Conservation (phyloP, 2,329 filamentous ascomycete genomes). For the Apiospora saccharicola region DNA sequence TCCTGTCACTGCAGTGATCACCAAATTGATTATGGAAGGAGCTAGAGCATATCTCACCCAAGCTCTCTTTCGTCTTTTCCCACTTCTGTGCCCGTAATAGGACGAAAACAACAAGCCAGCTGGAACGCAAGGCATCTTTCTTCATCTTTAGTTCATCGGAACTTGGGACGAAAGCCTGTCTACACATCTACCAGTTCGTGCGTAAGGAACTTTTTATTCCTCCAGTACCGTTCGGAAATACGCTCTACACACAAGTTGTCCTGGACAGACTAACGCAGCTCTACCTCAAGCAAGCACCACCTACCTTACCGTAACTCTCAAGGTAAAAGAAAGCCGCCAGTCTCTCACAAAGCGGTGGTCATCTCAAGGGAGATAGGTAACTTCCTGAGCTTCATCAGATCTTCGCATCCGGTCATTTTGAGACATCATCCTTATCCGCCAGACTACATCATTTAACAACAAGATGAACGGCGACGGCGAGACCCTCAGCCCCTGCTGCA, state of each 20-base stretch:
- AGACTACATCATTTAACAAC: neutral
- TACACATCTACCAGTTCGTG: neutral
- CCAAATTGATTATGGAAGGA: neutral
- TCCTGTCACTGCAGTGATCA: neutral
- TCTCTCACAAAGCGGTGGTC: neutral
- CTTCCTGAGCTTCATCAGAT: neutral
- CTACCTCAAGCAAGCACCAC: neutral
- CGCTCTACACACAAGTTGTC: neutral
- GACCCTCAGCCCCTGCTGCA: conserved; percentile 21
- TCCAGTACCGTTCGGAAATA: neutral
- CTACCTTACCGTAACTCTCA: neutral
- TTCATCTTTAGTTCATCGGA: neutral
- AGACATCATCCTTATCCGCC: neutral
- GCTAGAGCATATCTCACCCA: neutral
- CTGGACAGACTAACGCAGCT: neutral
- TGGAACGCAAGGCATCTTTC: neutral
- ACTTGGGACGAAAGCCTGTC: neutral
- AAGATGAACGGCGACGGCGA: neutral
- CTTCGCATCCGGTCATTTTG: neutral
- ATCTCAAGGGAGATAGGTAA: neutral
- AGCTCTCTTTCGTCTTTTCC: neutral
- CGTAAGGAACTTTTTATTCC: too few relatives aligned
- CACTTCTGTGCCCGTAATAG: neutral
- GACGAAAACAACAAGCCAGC: neutral
- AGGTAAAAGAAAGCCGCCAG: too few relatives aligned